Conservation (phyloP, 768 basidiomycete genomes). For the Hygrophoropsis aurantiaca region DNA sequence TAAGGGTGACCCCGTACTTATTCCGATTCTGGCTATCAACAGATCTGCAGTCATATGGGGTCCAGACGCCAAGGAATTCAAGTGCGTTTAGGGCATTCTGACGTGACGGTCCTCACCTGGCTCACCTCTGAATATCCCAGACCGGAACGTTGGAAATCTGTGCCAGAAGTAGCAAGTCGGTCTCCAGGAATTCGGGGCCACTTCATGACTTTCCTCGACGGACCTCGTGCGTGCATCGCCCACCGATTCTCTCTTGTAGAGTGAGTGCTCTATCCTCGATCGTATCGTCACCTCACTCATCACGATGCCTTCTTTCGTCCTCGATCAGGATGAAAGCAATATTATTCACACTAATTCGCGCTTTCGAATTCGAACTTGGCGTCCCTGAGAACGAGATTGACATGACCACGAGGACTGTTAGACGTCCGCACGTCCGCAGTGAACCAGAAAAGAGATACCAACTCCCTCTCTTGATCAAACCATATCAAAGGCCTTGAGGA, state of each 20-base stretch:
- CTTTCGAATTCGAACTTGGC: slow-evolving; percentile 48
- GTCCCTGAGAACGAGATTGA: no score
- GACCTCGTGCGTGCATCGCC: slow-evolving; percentile 61
- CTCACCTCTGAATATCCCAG: slow-evolving; percentile 26
- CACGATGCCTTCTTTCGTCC: no score
- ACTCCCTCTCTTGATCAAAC: slow-evolving; percentile 37
- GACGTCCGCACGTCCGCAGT: slow-evolving; percentile 37
- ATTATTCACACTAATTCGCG: slow-evolving; percentile 46
- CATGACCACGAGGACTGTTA: slow-evolving; percentile 42
- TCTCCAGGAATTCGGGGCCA: slow-evolving; percentile 62
- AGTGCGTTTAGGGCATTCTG: slow-evolving; percentile 29
- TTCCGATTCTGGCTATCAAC: slow-evolving; percentile 33
- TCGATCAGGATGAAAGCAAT: slow-evolving; percentile 42
- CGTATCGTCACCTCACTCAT: background rate
- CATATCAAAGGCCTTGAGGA: slow-evolving; percentile 2
- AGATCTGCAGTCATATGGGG: slow-evolving; percentile 54
- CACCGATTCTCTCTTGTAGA: slow-evolving; percentile 61
- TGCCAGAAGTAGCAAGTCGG: slow-evolving; percentile 38
- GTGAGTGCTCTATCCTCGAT: slow-evolving; percentile 30
- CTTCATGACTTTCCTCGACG: slow-evolving; percentile 58
- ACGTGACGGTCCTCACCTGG: background rate
- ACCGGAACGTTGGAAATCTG: slow-evolving; percentile 59
- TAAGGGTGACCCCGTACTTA: slow-evolving; percentile 42
- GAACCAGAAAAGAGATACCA: slow-evolving; percentile 33
- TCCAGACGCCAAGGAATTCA: slow-evolving; percentile 55